Evolutionary conservation across 148 eudicot species (phyloP).

Genomic region (Rhododendron simsii): DNA sequence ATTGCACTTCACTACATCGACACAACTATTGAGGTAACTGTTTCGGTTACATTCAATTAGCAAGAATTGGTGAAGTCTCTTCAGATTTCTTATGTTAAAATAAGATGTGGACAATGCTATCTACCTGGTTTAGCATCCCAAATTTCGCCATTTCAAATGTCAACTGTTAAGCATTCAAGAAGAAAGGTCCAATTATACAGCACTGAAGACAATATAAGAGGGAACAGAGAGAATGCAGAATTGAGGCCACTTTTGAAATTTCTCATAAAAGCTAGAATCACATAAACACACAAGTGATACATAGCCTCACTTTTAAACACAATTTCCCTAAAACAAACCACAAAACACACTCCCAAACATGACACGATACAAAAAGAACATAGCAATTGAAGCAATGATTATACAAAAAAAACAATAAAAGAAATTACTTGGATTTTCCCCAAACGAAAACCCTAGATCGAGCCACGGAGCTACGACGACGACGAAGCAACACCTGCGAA

Average conservation of each 20-base stretch:
- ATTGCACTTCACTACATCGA: background rate
- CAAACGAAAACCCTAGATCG: background rate
- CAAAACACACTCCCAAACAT: background rate
- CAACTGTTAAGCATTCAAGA: background rate
- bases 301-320: background rate
- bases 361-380: background rate
- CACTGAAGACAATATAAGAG: background rate
- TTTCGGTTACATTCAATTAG: background rate
- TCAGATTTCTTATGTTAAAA: background rate
- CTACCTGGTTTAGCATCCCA: background rate
- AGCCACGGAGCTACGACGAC: background rate
- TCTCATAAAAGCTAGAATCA: background rate
- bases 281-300: background rate
- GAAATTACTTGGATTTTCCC: background rate
- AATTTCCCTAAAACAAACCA: background rate
- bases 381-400: background rate
- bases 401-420: background rate
- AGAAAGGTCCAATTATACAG: background rate
- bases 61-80: background rate
- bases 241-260: background rate
- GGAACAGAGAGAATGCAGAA: background rate
- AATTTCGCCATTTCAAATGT: background rate
- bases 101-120: background rate
- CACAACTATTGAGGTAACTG: background rate
- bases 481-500: constrained; percentile 2